Conservation (phyloP, 2,329 filamentous ascomycete species). For the Fusarium mexicanum region DNA sequence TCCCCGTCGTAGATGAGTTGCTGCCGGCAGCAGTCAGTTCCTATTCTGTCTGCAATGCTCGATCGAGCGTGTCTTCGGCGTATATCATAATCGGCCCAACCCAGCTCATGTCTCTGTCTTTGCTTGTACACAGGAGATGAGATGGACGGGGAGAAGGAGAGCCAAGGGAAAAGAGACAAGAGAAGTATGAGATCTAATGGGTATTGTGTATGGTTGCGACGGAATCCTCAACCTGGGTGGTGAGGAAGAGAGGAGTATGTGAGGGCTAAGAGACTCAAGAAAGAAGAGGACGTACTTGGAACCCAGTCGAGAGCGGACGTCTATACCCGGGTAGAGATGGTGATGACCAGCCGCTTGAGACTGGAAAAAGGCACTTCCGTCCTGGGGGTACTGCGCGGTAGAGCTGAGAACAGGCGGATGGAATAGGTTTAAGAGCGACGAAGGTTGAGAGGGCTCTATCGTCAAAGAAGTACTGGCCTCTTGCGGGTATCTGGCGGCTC, state of each 20-base stretch:
- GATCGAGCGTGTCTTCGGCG: background rate
- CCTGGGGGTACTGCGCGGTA: slow-evolving; percentile 60
- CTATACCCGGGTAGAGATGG: slow-evolving; percentile 59
- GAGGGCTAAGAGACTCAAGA: background rate
- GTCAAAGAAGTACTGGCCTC: slow-evolving; percentile 63
- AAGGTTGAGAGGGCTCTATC: slow-evolving; percentile 63
- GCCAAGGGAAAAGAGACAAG: background rate
- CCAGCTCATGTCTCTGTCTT: slow-evolving; percentile 2
- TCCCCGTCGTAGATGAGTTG: slow-evolving; percentile 62
- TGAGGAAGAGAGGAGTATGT: slow-evolving; percentile 6
- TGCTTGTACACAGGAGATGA: background rate
- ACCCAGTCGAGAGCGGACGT: slow-evolving; percentile 64
- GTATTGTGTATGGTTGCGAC: slow-evolving; percentile 1
- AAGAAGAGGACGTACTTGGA: slow-evolving; percentile 59
- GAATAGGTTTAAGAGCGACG: slow-evolving; percentile 63
- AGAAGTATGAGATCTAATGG: background rate
- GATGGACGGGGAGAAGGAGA: background rate
- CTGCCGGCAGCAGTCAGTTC: slow-evolving; percentile 48
- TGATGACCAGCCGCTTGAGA: slow-evolving; percentile 52
- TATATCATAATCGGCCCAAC: slow-evolving; percentile 9
- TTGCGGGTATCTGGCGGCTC: slow-evolving; percentile 61
- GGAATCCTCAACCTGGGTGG: background rate
- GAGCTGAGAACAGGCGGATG: slow-evolving; percentile 59
- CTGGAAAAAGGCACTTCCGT: slow-evolving; percentile 61
- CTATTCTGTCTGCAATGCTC: slow-evolving; percentile 9